These are phyloP conservation scores for Coniochaeta pulveracea DNA, from an alignment of 2,329 filamentous ascomycete species.

Conservation along the genomic window DNA sequence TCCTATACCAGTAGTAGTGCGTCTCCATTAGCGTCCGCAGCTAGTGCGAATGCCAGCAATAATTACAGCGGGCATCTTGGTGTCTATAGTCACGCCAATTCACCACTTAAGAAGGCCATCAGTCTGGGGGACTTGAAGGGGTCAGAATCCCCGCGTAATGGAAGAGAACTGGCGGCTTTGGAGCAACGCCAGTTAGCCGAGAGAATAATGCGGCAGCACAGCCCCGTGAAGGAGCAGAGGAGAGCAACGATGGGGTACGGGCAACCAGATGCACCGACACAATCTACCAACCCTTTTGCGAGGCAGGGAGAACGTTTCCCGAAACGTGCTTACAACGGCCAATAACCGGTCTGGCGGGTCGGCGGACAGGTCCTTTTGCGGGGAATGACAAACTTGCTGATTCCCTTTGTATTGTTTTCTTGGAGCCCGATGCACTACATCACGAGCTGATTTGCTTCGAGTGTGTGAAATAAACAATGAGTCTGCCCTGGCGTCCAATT, in stretches of 20 bases:
- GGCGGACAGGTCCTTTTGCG: too few species aligned
- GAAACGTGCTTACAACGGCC: too few species aligned
- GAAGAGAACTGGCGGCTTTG: constrained; percentile 47
- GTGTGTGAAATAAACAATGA: too few species aligned
- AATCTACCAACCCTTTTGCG: constrained; percentile 25
- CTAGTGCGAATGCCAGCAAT: constrained; percentile 4
- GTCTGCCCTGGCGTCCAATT: too few species aligned
- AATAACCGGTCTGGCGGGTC: too few species aligned
- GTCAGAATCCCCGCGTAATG: constrained; percentile 41
- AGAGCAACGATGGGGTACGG: constrained; percentile 9
- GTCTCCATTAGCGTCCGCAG: background rate
- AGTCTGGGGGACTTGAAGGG: constrained; percentile 48
- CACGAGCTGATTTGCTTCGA: too few species aligned
- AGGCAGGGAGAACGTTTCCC: too few species aligned
- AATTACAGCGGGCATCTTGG: constrained; percentile 64
- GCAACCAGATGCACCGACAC: constrained; percentile 4
- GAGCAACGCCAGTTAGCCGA: constrained; percentile 33
- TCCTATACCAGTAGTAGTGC: background rate
- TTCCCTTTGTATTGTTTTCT: too few species aligned
- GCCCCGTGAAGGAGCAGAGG: constrained; percentile 27
- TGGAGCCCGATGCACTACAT: too few species aligned
- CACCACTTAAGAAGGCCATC: constrained; percentile 68
- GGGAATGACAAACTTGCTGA: too few species aligned
- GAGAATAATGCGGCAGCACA: constrained; percentile 23
- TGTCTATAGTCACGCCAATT: constrained; percentile 68